These are phyloP conservation scores for Hypseocharis bilobata DNA, from an alignment of 441 rosid genomes.

Conservation along the genomic window DNA sequence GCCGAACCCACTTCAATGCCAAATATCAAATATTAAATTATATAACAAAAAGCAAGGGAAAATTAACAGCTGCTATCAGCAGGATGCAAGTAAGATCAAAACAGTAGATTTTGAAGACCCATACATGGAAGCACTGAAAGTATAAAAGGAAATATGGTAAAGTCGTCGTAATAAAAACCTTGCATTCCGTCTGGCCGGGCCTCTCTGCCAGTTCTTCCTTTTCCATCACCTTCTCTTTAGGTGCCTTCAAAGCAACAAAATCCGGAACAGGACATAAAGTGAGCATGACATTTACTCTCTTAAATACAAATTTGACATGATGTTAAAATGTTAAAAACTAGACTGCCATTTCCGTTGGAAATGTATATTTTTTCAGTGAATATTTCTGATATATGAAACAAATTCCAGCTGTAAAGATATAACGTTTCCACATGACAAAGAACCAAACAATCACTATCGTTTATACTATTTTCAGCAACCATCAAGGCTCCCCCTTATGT, in stretches of 20 bases:
- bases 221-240: constrained; percentile 45
- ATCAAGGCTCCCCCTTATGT: background rate
- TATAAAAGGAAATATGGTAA: background rate
- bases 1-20: background rate
- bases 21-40: background rate
- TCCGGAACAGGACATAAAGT: constrained; percentile 8
- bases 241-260: constrained; percentile 30
- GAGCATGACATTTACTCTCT: background rate
- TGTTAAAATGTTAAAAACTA: background rate
- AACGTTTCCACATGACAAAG: background rate
- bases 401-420: background rate
- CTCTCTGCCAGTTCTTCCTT: constrained; percentile 44
- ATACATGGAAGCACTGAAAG: background rate
- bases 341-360: background rate
- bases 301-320: background rate
- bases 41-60: background rate
- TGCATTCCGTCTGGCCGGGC: constrained; percentile 61
- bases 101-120: background rate
- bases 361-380: background rate
- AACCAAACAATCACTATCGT: background rate
- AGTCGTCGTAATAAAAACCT: constrained; percentile 34
- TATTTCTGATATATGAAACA: background rate
- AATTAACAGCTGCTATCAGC: background rate
- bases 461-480: background rate
- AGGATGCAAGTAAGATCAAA: background rate